Conservation (phyloP, 2,329 filamentous ascomycete genomes). For the Graphilbum fragrans region DNA sequence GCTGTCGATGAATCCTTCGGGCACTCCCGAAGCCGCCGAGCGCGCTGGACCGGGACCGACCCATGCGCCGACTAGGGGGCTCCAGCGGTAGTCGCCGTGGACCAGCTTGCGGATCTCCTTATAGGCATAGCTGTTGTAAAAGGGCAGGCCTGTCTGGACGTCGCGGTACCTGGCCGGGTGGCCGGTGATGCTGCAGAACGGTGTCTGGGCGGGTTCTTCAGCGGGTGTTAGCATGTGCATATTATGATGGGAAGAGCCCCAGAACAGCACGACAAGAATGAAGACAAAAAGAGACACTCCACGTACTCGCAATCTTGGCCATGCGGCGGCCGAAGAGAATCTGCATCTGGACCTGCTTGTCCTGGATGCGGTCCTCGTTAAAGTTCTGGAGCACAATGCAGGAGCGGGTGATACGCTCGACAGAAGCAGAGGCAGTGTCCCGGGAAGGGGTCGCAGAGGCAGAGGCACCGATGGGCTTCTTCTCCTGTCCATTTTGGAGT, state of each 20-base stretch:
- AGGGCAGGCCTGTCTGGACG: conserved; percentile 71
- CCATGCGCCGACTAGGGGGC: conserved; percentile 68
- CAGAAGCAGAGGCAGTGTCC: conserved; percentile 15
- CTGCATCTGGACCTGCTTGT: conserved; percentile 44
- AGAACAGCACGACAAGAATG: not conserved
- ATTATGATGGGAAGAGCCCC: not conserved
- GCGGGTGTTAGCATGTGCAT: not conserved
- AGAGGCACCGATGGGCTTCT: too few species aligned
- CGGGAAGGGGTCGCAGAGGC: conserved; percentile 10
- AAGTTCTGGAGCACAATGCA: conserved; percentile 50
- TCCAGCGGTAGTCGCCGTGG: conserved; percentile 71
- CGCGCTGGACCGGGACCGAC: conserved; percentile 49
- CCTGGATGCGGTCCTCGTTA: conserved; percentile 41
- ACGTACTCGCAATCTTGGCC: conserved; percentile 42
- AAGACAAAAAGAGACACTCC: not conserved
- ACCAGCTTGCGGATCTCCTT: conserved; percentile 66
- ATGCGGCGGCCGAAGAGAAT: conserved; percentile 49
- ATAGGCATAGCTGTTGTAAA: conserved; percentile 69
- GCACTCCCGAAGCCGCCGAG: conserved; percentile 68
- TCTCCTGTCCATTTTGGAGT: not conserved
- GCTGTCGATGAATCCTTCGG: conserved; percentile 52
- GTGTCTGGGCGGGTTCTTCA: conserved; percentile 35
- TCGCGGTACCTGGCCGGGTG: conserved; percentile 74
- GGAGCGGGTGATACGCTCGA: conserved; percentile 42
- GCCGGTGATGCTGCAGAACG: conserved; percentile 72